Evolutionary conservation across 192 early-diverging fungal species (phyloP).

Genomic region (Cladochytrium replicatum): DNA sequence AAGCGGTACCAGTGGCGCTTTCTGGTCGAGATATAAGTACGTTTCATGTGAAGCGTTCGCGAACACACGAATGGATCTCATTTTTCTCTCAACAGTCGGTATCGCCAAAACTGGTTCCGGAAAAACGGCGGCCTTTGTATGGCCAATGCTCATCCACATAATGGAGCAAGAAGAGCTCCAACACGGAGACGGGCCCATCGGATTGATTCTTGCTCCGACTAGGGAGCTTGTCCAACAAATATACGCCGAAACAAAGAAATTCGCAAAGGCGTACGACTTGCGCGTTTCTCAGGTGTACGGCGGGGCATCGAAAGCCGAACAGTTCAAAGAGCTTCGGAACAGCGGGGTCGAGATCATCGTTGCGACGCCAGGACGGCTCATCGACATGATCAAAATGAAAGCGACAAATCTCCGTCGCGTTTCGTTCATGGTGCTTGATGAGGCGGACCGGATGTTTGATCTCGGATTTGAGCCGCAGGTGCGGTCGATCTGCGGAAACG

Average conservation of each 20-base stretch:
- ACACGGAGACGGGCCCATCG: slow-evolving; percentile 72
- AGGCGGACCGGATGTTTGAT: slow-evolving; percentile 49
- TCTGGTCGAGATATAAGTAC: slow-evolving; percentile 73
- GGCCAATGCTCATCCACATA: slow-evolving; percentile 77
- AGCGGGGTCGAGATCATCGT: slow-evolving; percentile 69
- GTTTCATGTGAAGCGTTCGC: too few species aligned
- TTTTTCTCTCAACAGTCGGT: too few species aligned
- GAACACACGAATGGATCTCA: too few species aligned
- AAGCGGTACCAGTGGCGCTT: slow-evolving; percentile 66
- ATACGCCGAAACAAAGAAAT: slow-evolving; percentile 66
- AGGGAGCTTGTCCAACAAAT: slow-evolving; percentile 73
- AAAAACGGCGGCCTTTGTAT: slow-evolving; percentile 74
- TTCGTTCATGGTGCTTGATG: slow-evolving; percentile 41
- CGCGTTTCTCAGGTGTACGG: slow-evolving; percentile 63
- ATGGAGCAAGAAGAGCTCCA: slow-evolving; percentile 73
- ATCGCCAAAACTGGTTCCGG: slow-evolving; percentile 81
- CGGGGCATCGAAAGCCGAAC: slow-evolving; percentile 71
- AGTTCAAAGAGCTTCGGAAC: slow-evolving; percentile 67
- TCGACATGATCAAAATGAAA: slow-evolving; percentile 83
- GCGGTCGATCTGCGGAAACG: slow-evolving; percentile 65
- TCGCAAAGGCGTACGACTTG: slow-evolving; percentile 63
- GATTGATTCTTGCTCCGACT: slow-evolving; percentile 67
- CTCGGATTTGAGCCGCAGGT: slow-evolving; percentile 62
- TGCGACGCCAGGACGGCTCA: slow-evolving; percentile 74
- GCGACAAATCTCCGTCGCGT: slow-evolving; percentile 70